Conservation (phyloP, 1,139 yeast species). For the Pichia sp. region DNA sequence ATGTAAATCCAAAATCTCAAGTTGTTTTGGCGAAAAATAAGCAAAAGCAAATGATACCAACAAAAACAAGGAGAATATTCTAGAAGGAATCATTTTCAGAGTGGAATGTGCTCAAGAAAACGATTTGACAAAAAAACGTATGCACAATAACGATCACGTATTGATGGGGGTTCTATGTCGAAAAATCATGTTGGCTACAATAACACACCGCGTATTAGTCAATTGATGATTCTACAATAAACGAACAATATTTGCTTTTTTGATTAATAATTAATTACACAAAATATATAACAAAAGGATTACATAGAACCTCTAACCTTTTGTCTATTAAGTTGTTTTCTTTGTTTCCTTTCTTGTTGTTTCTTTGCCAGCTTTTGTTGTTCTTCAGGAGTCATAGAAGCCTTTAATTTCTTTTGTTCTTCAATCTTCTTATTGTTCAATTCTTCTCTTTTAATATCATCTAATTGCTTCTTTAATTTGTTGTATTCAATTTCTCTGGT, state of each 20-base stretch:
- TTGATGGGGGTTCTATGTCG: no score
- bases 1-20: slow-evolving; percentile 17
- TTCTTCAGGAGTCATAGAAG: slow-evolving; percentile 61
- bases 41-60: slow-evolving; percentile 10
- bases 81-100: not conserved
- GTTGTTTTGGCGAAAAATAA: slow-evolving; percentile 14
- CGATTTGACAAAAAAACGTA: no score
- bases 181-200: no score
- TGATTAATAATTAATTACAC: not conserved
- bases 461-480: slow-evolving; percentile 54
- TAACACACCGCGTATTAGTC: no score
- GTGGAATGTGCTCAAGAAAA: no score
- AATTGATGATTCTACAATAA: no score
- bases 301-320: slow-evolving; percentile 26
- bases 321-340: slow-evolving; percentile 29
- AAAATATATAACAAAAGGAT: not conserved
- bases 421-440: slow-evolving; percentile 63
- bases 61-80: slow-evolving; percentile 3
- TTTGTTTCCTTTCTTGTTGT: slow-evolving; percentile 41
- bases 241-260: not conserved
- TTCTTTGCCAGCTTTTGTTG: slow-evolving; percentile 72
- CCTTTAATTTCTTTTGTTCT: slow-evolving; percentile 57
- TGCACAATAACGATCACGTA: no score
- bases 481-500: slow-evolving; percentile 63
- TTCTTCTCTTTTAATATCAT: slow-evolving; percentile 60